These are phyloP conservation scores for Posidonia australis DNA, from an alignment of 106 monocot genomes.

Conservation along the genomic window DNA sequence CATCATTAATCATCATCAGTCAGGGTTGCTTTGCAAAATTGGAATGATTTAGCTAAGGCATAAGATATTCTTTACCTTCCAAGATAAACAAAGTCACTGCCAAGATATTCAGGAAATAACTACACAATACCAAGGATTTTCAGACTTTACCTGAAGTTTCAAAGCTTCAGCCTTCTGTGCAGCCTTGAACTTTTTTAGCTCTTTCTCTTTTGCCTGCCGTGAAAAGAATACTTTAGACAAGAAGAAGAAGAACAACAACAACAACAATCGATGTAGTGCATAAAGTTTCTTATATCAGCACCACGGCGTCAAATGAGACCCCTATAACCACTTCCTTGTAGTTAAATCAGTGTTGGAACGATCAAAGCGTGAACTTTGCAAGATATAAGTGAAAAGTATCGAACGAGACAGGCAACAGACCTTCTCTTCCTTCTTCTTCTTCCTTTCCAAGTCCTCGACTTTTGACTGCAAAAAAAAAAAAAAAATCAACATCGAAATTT, in stretches of 20 bases:
- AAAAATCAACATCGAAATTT: too few relatives aligned
- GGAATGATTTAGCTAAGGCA: too few relatives aligned
- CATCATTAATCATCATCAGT: too few relatives aligned
- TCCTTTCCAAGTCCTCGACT: slow-evolving; percentile 31
- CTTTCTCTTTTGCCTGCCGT: slow-evolving; percentile 61
- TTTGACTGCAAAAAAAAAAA: slow-evolving; percentile 19
- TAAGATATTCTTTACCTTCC: too few relatives aligned
- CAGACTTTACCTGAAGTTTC: slow-evolving; percentile 38
- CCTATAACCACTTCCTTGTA: not conserved
- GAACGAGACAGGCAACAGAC: slow-evolving; percentile 8
- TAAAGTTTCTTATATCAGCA: not conserved
- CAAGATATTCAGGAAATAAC: too few relatives aligned
- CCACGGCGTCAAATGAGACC: too few relatives aligned
- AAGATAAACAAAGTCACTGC: not conserved
- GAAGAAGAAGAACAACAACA: not conserved
- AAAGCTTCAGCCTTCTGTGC: slow-evolving; percentile 57
- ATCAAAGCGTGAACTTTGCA: not conserved
- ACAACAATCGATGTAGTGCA: not conserved
- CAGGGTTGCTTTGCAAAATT: too few relatives aligned
- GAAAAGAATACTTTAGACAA: not conserved
- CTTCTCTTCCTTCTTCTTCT: slow-evolving; percentile 51
- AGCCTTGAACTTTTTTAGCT: slow-evolving; percentile 81
- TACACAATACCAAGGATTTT: too few relatives aligned
- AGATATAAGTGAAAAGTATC: not conserved
- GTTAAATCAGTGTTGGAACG: not conserved